phyloP scores from a whole-genome alignment of 768 basidiomycete genomes.

The Lactifluus volemus region DNA sequence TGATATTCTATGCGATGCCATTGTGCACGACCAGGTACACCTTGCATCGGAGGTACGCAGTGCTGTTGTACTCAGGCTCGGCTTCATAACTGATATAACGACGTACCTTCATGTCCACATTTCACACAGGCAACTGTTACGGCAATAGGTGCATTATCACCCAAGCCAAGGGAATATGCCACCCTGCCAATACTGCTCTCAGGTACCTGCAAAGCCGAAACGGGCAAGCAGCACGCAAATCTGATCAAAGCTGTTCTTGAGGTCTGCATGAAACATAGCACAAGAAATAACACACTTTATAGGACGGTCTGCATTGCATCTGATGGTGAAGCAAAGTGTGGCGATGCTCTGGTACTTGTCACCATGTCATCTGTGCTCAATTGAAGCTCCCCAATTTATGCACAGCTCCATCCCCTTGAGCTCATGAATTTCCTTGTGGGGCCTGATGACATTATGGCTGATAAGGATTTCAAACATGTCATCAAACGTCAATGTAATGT shows the following conservation, averaged over 20 bases:
- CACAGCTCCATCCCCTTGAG: background rate
- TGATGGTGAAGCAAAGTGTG: too few species aligned
- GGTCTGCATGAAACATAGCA: too few species aligned
- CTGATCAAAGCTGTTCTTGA: background rate
- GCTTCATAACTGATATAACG: too few species aligned
- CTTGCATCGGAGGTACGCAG: background rate
- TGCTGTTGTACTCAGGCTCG: too few species aligned
- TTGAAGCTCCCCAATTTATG: background rate
- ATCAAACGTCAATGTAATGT: background rate
- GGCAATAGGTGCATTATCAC: background rate
- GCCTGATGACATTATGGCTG: background rate
- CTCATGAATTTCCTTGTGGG: background rate
- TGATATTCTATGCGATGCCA: background rate
- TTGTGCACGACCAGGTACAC: background rate
- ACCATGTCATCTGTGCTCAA: background rate
- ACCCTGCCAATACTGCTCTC: background rate
- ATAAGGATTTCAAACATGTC: background rate
- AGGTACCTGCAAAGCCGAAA: background rate
- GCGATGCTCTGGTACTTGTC: background rate
- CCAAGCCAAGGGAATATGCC: background rate
- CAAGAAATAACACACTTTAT: background rate
- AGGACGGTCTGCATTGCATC: background rate
- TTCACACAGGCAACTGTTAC: background rate
- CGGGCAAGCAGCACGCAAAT: background rate
- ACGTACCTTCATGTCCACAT: too few species aligned